phyloP scores from a whole-genome alignment of 352 stramenopile species.

The Phytophthora litchii region DNA sequence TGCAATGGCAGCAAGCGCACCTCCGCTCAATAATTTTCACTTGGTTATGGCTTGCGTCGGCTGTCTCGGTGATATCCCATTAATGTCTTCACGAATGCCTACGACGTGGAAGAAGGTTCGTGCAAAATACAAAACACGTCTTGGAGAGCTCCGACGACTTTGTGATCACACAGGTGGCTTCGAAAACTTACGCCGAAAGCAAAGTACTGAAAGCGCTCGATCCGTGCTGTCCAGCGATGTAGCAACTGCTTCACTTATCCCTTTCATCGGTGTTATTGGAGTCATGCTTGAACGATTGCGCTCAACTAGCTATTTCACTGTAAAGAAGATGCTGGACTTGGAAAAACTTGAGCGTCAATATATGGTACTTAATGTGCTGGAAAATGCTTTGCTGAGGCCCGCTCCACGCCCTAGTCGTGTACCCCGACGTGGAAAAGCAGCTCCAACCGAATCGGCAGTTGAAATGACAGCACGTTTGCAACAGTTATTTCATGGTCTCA shows the following conservation, averaged over 20 bases:
- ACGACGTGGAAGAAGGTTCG: slow-evolving; percentile 77
- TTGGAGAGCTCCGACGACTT: slow-evolving; percentile 62
- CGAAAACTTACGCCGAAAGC: slow-evolving; percentile 67
- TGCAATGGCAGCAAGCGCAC: slow-evolving; percentile 44
- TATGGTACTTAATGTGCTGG: slow-evolving; percentile 48
- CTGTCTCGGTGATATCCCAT: slow-evolving; percentile 67
- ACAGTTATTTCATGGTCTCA: slow-evolving; percentile 40
- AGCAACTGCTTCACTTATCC: slow-evolving; percentile 46
- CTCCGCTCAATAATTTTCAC: slow-evolving; percentile 74
- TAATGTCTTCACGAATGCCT: slow-evolving; percentile 73
- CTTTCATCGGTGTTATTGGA: slow-evolving; percentile 77
- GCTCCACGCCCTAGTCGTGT: slow-evolving; percentile 26
- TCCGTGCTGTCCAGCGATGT: slow-evolving; percentile 21
- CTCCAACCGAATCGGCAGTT: slow-evolving; percentile 21
- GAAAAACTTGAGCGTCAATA: slow-evolving; percentile 75
- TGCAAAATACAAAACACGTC: slow-evolving; percentile 65
- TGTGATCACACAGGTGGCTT: slow-evolving; percentile 79
- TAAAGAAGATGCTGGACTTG: slow-evolving; percentile 48
- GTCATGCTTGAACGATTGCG: slow-evolving; percentile 71
- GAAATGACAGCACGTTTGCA: slow-evolving; percentile 33
- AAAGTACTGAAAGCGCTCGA: slow-evolving; percentile 43
- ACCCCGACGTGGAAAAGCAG: slow-evolving; percentile 20
- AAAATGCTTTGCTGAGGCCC: slow-evolving; percentile 46
- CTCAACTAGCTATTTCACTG: slow-evolving; percentile 49
- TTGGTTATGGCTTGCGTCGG: slow-evolving; percentile 83